Conservation (phyloP, 441 rosid genomes). For the Francoa sonchifolia region DNA sequence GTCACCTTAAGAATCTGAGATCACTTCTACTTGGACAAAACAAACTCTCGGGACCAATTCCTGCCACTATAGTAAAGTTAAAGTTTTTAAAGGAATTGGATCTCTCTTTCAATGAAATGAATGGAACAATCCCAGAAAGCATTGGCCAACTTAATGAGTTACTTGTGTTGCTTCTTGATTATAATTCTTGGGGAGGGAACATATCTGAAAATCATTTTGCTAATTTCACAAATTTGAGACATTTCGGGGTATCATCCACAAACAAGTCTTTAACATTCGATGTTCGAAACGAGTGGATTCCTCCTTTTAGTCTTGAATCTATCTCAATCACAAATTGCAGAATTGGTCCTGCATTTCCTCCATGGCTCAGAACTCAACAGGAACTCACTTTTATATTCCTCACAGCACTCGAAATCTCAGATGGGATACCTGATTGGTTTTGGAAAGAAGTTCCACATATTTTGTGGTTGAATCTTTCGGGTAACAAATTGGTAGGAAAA, state of each 20-base stretch:
- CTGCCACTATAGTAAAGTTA: conserved; percentile 25
- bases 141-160: conserved; percentile 28
- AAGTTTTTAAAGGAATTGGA: conserved; percentile 19
- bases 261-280: conserved; percentile 16
- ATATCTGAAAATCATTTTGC: conserved; percentile 22
- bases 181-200: conserved; percentile 30
- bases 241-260: conserved; percentile 17
- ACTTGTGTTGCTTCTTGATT: conserved; percentile 16
- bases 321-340: conserved; percentile 25
- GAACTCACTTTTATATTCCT: conserved; percentile 19
- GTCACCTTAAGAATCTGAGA: conserved; percentile 20
- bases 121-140: conserved; percentile 31
- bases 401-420: conserved; percentile 24
- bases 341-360: conserved; percentile 26
- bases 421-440: conserved; percentile 31
- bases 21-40: conserved; percentile 23
- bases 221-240: conserved; percentile 20
- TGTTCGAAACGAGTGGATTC: conserved; percentile 21
- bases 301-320: conserved; percentile 25
- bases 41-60: conserved; percentile 30
- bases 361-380: conserved; percentile 32
- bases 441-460: conserved; percentile 18
- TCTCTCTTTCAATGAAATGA: conserved; percentile 29
- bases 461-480: conserved; percentile 24
- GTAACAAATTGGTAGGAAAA: conserved; percentile 28